phyloP scores from a whole-genome alignment of 1,284 basidiomycete species.

The Melanopsichium pennsylvanicum region DNA sequence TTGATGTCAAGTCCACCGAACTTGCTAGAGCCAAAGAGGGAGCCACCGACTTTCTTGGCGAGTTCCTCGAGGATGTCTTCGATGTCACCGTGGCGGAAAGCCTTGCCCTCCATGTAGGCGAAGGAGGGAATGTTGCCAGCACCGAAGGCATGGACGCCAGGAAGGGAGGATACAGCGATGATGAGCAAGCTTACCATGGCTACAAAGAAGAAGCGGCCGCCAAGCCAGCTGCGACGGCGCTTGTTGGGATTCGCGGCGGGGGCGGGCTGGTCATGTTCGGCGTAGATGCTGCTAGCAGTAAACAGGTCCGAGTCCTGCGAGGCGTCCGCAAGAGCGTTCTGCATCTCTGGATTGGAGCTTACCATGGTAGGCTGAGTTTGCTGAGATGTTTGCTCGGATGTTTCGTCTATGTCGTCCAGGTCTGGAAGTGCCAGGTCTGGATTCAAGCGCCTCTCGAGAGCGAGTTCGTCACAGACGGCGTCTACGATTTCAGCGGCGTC shows the following conservation, averaged over 20 bases:
- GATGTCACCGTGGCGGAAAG: conserved; percentile 60
- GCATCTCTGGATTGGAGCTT: conserved; percentile 16
- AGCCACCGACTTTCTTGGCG: conserved; percentile 52
- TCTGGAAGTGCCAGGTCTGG: neutral
- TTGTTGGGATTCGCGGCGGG: neutral
- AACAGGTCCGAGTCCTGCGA: conserved; percentile 19
- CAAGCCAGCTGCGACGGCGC: conserved; percentile 28
- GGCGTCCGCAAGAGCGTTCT: conserved; percentile 38
- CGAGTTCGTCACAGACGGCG: conserved; percentile 34
- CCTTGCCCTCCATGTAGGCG: conserved; percentile 55
- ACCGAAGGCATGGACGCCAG: conserved; percentile 51
- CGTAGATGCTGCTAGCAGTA: neutral
- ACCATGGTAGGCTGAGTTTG: conserved; percentile 13
- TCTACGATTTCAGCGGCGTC: conserved; percentile 34
- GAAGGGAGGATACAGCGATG: conserved; percentile 36
- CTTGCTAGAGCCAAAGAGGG: conserved; percentile 52
- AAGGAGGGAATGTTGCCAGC: conserved; percentile 60
- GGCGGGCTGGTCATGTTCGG: neutral
- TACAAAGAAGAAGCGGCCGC: conserved; percentile 36
- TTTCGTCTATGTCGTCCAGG: neutral
- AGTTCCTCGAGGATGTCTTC: conserved; percentile 57
- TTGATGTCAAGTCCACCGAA: conserved; percentile 63
- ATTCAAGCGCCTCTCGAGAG: conserved; percentile 8
- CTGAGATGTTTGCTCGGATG: neutral
- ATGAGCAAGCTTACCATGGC: conserved; percentile 33